Conservation (phyloP, 2,329 filamentous ascomycete genomes). For the Albifimbria verrucaria region DNA sequence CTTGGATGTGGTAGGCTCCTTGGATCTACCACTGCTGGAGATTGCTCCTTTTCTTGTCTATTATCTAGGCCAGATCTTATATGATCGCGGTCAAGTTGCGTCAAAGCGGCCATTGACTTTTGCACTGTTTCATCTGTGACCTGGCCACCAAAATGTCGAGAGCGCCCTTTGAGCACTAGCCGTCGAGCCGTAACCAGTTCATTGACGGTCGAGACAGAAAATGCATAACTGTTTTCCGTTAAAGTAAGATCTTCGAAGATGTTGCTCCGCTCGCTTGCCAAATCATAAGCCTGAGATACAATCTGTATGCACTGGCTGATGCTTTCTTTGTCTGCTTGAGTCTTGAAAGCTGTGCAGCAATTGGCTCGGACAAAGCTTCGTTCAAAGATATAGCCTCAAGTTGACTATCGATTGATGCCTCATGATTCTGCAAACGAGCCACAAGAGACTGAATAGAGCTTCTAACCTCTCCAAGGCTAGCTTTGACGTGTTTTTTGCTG, state of each 20-base stretch:
- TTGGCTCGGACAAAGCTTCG: constrained; percentile 8
- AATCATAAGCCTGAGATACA: constrained; percentile 14
- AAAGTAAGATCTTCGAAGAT: constrained; percentile 21
- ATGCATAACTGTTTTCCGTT: constrained; percentile 16
- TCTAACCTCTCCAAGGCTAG: constrained; percentile 11
- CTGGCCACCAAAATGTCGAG: constrained; percentile 1
- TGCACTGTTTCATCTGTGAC: neutral
- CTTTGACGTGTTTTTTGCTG: constrained; percentile 16
- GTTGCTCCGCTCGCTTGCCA: constrained; percentile 16
- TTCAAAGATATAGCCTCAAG: constrained; percentile 11
- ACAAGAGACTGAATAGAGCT: constrained; percentile 13
- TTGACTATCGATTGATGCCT: constrained; percentile 10
- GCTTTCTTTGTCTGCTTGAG: constrained; percentile 18
- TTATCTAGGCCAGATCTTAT: neutral
- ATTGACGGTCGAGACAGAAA: constrained; percentile 20
- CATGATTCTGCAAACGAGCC: constrained; percentile 12
- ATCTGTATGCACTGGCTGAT: constrained; percentile 17
- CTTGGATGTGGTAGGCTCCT: neutral
- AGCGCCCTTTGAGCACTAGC: constrained; percentile 11
- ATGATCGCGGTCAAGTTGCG: neutral
- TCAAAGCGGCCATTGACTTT: neutral
- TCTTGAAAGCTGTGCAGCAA: constrained; percentile 9
- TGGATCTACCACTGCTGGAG: neutral
- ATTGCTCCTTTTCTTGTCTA: neutral
- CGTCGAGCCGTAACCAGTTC: constrained; percentile 18